Evolutionary conservation across 805 yeast species (phyloP).

Genomic region (Starmerella floricola): DNA sequence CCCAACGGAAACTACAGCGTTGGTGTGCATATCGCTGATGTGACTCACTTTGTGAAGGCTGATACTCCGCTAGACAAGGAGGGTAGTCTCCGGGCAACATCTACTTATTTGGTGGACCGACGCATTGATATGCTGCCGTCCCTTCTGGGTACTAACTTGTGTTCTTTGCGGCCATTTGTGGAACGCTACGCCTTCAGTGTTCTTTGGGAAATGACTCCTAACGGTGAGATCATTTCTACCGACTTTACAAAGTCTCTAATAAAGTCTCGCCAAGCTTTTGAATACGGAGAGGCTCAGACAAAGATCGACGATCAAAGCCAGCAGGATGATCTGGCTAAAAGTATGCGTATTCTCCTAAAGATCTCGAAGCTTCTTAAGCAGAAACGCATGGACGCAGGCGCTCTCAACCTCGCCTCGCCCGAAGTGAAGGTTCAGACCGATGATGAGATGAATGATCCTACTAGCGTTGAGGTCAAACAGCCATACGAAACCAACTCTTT

Average conservation of each 20-base stretch:
- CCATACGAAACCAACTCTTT: slow-evolving; percentile 83
- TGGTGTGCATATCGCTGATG: slow-evolving; percentile 99
- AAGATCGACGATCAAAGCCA: slow-evolving; percentile 71
- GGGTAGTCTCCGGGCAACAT: slow-evolving; percentile 95
- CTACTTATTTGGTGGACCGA: slow-evolving; percentile 92
- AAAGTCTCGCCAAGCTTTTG: slow-evolving; percentile 83
- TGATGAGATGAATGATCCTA: slow-evolving; percentile 92
- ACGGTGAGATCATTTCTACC: slow-evolving; percentile 72
- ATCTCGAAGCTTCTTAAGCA: slow-evolving; percentile 79
- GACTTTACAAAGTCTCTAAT: slow-evolving; percentile 79
- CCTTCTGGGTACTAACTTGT: slow-evolving; percentile 85
- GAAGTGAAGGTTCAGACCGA: slow-evolving; percentile 97
- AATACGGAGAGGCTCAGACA: slow-evolving; percentile 84
- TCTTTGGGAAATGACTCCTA: slow-evolving; percentile 82
- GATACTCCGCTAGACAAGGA: slow-evolving; percentile 85
- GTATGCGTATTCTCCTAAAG: slow-evolving; percentile 69
- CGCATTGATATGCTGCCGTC: slow-evolving; percentile 98
- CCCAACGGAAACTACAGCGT: slow-evolving; percentile 94
- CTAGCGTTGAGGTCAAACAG: slow-evolving; percentile 84
- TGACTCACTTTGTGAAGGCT: slow-evolving; percentile 90
- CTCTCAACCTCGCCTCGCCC: slow-evolving; percentile 90
- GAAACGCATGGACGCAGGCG: slow-evolving; percentile 85
- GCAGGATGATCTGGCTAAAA: slow-evolving; percentile 73
- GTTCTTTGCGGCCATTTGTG: slow-evolving; percentile 89
- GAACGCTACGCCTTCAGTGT: slow-evolving; percentile 94